A percentile compares a stretch with the other conserved stretches of the same genome.
Evolutionary conservation across 805 yeast genomes (phyloP).

Genomic region (Teunomyces kruisii): DNA sequence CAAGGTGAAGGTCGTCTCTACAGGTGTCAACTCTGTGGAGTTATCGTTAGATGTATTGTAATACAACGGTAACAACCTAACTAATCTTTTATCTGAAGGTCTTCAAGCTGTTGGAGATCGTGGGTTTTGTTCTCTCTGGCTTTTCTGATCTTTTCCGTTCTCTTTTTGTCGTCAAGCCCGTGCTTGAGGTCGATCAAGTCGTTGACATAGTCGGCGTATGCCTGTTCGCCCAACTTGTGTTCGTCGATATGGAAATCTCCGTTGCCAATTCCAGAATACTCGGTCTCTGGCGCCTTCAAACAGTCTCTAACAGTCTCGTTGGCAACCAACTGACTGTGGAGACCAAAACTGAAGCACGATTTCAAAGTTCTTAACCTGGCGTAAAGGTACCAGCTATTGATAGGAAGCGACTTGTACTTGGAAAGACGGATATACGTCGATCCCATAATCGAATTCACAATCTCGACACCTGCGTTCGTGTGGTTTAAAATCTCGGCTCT

Average conservation of each 20-base stretch:
- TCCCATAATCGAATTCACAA: conserved; percentile 29
- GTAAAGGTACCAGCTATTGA: conserved; percentile 52
- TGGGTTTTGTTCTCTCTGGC: conserved; percentile 36
- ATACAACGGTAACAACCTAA: neutral
- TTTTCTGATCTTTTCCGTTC: conserved; percentile 36
- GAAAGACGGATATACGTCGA: conserved; percentile 42
- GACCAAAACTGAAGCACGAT: conserved; percentile 53
- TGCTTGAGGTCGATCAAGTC: conserved; percentile 9
- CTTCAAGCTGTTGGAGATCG: conserved; percentile 26
- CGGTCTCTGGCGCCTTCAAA: conserved; percentile 30
- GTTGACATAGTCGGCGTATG: conserved; percentile 8
- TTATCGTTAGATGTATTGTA: neutral
- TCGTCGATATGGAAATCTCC: conserved; percentile 8
- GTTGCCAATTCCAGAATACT: conserved; percentile 3
- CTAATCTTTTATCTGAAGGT: conserved; percentile 18
- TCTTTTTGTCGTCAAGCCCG: conserved; percentile 29
- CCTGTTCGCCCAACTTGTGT: conserved; percentile 6
- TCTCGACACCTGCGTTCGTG: conserved; percentile 36
- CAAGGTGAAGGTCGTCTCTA: conserved; percentile 6
- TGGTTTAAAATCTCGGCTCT: conserved; percentile 37
- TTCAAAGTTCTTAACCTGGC: conserved; percentile 48
- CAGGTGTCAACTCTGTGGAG: neutral
- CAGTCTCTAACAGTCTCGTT: conserved; percentile 35
- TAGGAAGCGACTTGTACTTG: conserved; percentile 45
- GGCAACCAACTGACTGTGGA: conserved; percentile 47